A percentile compares a stretch with the other conserved stretches of the same genome.
Conservation (phyloP, 352 stramenopile genomes). For the Hyphochytrium catenoides region DNA sequence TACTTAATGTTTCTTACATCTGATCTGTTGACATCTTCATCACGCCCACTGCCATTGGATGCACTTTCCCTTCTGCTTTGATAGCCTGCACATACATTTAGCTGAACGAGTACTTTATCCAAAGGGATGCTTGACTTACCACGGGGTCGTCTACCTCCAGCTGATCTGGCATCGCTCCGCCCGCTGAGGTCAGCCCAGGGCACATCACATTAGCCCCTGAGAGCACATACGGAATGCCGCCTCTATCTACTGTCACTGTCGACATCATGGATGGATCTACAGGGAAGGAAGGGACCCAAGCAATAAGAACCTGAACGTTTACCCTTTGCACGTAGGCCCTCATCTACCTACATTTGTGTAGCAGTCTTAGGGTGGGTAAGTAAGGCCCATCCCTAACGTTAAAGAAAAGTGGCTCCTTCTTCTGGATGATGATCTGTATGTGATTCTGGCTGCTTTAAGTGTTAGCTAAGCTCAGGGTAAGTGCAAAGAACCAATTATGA, state of each 20-base stretch:
- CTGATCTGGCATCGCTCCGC: conserved; percentile 72
- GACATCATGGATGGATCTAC: conserved; percentile 74
- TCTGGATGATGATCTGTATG: conserved; percentile 64
- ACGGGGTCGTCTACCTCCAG: conserved; percentile 52
- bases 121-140: conserved; percentile 18
- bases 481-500: conserved; percentile 8
- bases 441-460: conserved; percentile 45
- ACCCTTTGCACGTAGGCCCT: background rate
- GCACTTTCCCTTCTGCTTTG: conserved; percentile 91
- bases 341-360: conserved; percentile 61
- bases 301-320: background rate
- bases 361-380: conserved; percentile 81
- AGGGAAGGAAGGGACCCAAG: background rate
- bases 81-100: conserved; percentile 35
- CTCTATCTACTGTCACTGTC: conserved; percentile 81
- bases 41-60: conserved; percentile 84
- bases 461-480: background rate
- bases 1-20: conserved; percentile 47
- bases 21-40: conserved; percentile 86
- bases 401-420: conserved; percentile 80
- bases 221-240: conserved; percentile 90
- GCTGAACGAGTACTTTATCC: conserved; percentile 3
- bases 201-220: conserved; percentile 97
- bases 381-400: conserved; percentile 88
- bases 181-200: conserved; percentile 82